Evolutionary conservation across 768 basidiomycete species (phyloP).

Genomic region (Boletales sp.): DNA sequence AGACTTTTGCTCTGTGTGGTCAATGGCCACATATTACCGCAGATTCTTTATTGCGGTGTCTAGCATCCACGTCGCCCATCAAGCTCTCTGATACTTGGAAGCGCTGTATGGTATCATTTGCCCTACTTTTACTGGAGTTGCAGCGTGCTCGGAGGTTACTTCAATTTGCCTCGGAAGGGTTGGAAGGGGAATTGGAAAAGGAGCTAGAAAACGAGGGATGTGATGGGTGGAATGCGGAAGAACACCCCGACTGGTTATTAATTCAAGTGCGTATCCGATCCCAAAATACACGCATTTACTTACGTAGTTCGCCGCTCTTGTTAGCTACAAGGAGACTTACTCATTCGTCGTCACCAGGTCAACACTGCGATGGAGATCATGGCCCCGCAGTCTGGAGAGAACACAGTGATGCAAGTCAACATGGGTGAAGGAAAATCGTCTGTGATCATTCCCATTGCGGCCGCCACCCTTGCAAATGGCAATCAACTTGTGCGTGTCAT

Average conservation of each 20-base stretch:
- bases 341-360: slow-evolving; percentile 33
- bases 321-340: slow-evolving; percentile 18
- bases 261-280: slow-evolving; percentile 32
- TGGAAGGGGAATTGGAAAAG: slow-evolving; percentile 22
- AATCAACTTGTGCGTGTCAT: slow-evolving; percentile 27
- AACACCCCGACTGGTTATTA: slow-evolving; percentile 39
- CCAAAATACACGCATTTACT: not conserved
- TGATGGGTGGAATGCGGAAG: slow-evolving; percentile 15
- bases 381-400: not conserved
- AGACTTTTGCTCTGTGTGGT: not conserved
- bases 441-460: slow-evolving; percentile 20
- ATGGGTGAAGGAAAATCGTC: not conserved
- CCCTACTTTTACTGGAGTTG: not conserved
- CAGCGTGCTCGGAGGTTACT: slow-evolving; percentile 33
- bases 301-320: not conserved
- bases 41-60: not conserved
- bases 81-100: not conserved
- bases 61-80: not conserved
- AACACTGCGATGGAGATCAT: not conserved
- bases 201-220: slow-evolving; percentile 20
- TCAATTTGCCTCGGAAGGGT: not conserved
- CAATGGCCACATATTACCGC: not conserved
- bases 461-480: slow-evolving; percentile 25
- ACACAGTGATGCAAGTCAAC: not conserved
- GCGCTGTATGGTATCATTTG: not conserved